Evolutionary conservation across 257 asterid species (phyloP).

Genomic region (Solanum dulcamara): DNA sequence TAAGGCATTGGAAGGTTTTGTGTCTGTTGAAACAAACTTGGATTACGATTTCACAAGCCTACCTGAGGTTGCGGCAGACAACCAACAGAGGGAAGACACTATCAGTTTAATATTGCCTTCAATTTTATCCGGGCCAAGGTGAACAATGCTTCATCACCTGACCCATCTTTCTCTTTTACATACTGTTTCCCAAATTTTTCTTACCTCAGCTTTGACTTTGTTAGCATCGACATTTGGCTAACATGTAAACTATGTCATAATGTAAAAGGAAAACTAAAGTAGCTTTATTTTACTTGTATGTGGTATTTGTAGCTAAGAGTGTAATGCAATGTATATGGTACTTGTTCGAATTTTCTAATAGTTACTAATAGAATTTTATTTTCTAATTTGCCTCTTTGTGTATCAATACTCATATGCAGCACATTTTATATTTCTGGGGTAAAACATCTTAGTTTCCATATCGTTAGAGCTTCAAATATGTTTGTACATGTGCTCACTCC

Average conservation of each 20-base stretch:
- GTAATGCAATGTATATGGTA: too few relatives aligned
- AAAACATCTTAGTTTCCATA: neutral
- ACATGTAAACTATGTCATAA: neutral
- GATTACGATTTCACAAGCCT: neutral
- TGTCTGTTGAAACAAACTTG: neutral
- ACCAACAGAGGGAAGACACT: neutral
- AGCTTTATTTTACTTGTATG: too few relatives aligned
- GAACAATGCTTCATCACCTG: neutral
- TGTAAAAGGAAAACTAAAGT: neutral
- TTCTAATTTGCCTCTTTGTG: neutral
- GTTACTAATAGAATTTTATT: too few relatives aligned
- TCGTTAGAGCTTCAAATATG: neutral
- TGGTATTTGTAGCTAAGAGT: too few relatives aligned
- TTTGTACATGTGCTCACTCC: neutral
- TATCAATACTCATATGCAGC: neutral
- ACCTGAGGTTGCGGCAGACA: neutral
- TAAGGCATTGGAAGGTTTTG: conserved; percentile 12
- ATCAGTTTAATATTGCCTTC: neutral
- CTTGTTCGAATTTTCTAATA: too few relatives aligned
- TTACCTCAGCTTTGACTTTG: too few relatives aligned
- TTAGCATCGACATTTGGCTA: neutral
- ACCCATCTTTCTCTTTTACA: neutral
- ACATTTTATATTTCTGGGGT: neutral
- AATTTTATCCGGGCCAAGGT: conserved; percentile 8
- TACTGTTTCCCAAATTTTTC: too few relatives aligned